These are phyloP conservation scores for Candida coquimbonensis DNA, from an alignment of 805 yeast species.

Conservation along the genomic window DNA sequence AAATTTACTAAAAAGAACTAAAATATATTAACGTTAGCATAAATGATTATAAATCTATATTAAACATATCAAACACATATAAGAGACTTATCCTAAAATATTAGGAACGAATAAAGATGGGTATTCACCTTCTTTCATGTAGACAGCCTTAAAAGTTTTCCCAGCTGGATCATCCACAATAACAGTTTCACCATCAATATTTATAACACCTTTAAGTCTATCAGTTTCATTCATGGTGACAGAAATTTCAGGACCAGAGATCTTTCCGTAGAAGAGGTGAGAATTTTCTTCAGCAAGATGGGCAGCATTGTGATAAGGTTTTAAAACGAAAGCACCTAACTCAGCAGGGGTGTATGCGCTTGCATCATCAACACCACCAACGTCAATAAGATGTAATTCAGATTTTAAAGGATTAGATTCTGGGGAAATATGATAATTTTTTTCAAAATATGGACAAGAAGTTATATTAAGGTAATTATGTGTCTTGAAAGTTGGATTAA, in stretches of 20 bases:
- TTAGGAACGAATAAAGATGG: not conserved
- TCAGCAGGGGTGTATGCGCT: slow-evolving; percentile 4
- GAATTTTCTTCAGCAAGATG: slow-evolving; percentile 7
- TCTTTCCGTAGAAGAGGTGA: slow-evolving; percentile 6
- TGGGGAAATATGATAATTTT: slow-evolving; percentile 20
- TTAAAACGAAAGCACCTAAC: slow-evolving; percentile 7
- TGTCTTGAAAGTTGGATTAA: not conserved
- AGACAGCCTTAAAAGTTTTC: slow-evolving; percentile 11
- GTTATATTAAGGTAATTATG: slow-evolving; percentile 14
- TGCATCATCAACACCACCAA: slow-evolving; percentile 6
- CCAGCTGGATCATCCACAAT: slow-evolving; percentile 14
- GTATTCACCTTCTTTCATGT: slow-evolving; percentile 1
- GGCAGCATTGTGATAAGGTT: slow-evolving; percentile 16
- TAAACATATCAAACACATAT: too few relatives aligned
- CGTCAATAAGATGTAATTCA: slow-evolving; percentile 14
- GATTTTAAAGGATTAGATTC: slow-evolving; percentile 10
- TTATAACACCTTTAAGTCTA: slow-evolving; percentile 9
- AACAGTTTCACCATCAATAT: slow-evolving; percentile 20
- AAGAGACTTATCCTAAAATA: not conserved
- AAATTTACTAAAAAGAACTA: not conserved
- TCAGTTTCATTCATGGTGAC: slow-evolving; percentile 9
- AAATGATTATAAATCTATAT: too few relatives aligned
- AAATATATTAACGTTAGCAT: too few relatives aligned
- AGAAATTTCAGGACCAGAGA: not conserved
- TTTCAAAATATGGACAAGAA: slow-evolving; percentile 18